phyloP scores from a whole-genome alignment of 148 eudicot genomes.

The Simmondsia chinensis region DNA sequence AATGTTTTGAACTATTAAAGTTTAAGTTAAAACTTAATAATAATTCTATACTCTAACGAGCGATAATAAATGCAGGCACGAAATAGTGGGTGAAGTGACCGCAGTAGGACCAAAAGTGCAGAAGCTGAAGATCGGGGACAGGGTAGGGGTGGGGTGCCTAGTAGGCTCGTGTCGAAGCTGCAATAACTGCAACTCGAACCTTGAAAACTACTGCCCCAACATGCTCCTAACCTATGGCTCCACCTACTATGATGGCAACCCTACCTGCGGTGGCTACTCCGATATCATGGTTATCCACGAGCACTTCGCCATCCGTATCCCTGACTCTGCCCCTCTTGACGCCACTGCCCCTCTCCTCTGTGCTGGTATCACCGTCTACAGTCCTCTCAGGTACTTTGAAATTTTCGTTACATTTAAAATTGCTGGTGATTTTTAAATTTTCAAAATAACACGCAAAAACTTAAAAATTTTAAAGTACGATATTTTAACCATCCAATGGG shows the following conservation, averaged over 20 bases:
- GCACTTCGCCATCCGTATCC: constrained; percentile 19
- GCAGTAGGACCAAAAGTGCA: constrained; percentile 35
- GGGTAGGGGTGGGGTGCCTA: constrained; percentile 31
- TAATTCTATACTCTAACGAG: too few relatives aligned
- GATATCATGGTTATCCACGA: constrained; percentile 26
- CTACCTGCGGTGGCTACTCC: constrained; percentile 35
- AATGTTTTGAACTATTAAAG: too few relatives aligned
- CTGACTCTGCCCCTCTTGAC: constrained; percentile 21
- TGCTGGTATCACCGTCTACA: constrained; percentile 41
- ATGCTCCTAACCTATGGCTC: constrained; percentile 13
- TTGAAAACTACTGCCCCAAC: constrained; percentile 27
- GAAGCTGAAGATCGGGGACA: constrained; percentile 32
- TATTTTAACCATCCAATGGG: too few relatives aligned
- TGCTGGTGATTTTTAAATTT: too few relatives aligned
- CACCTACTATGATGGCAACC: constrained; percentile 20
- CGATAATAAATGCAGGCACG: too few relatives aligned
- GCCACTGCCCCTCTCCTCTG: constrained; percentile 41
- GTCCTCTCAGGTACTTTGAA: constrained; percentile 30
- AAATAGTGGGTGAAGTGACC: constrained; percentile 32
- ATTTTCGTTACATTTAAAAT: too few relatives aligned
- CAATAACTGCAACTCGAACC: constrained; percentile 12
- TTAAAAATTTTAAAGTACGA: too few relatives aligned
- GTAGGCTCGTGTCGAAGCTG: constrained; percentile 38
- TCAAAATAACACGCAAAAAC: too few relatives aligned
- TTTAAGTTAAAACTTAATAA: too few relatives aligned